Conservation (phyloP, 2,329 filamentous ascomycete species). For the Fusarium globosum region DNA sequence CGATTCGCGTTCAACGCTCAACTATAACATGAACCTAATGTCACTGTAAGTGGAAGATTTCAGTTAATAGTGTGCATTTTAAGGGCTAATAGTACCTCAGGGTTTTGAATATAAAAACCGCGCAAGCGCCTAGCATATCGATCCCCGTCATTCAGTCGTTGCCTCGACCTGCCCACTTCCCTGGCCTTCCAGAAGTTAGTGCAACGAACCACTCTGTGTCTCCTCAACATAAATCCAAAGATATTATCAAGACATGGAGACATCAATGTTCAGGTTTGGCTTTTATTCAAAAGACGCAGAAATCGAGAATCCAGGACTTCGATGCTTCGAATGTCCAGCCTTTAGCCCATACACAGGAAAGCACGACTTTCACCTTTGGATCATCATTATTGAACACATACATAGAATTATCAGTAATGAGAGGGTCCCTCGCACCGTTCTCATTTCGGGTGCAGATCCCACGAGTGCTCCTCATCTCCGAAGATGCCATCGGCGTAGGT, state of each 20-base stretch:
- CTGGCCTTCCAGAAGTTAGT: background rate
- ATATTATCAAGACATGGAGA: background rate
- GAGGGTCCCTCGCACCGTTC: accelerated
- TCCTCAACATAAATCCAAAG: too few relatives aligned
- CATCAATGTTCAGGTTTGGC: background rate
- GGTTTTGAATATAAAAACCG: background rate
- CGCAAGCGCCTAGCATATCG: background rate
- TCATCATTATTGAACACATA: background rate
- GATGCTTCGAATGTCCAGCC: background rate
- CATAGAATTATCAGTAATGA: background rate
- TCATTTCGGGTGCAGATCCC: background rate
- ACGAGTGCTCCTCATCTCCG: accelerated
- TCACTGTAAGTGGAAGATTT: background rate
- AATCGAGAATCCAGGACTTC: background rate
- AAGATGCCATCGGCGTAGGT: accelerated
- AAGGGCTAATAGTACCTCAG: background rate
- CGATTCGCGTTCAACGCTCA: background rate
- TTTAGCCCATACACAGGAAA: background rate
- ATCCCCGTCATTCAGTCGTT: background rate
- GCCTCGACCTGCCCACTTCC: background rate
- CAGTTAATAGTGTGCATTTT: background rate
- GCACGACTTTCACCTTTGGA: background rate
- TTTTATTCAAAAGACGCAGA: background rate
- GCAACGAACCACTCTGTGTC: background rate
- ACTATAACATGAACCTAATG: background rate